Conservation (phyloP, 768 basidiomycete species). For the Amanita pallidorosea region DNA sequence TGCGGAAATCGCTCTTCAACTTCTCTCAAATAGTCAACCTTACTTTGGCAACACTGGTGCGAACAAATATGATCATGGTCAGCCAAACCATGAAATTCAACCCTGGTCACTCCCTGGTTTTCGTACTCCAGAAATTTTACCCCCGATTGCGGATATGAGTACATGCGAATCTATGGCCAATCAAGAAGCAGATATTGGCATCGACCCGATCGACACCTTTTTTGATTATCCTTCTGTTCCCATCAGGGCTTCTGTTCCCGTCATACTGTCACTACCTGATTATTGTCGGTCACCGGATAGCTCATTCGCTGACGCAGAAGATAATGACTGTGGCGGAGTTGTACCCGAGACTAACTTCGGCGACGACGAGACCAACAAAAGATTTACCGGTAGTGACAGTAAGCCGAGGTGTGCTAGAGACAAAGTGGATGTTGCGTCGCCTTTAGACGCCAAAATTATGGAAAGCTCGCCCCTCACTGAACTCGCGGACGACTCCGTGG, state of each 20-base stretch:
- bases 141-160: slow-evolving; percentile 9
- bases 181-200: slow-evolving; percentile 11
- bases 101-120: background rate
- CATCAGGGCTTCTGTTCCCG: background rate
- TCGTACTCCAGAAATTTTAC: slow-evolving; percentile 1
- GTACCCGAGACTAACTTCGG: background rate
- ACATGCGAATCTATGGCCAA: slow-evolving; percentile 10
- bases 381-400: background rate
- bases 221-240: slow-evolving; percentile 8
- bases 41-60: background rate
- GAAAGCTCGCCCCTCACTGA: background rate
- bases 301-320: slow-evolving; percentile 1
- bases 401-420: background rate
- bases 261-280: background rate
- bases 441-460: background rate
- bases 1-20: slow-evolving; percentile 9
- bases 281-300: background rate
- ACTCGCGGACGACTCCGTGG: background rate
- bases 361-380: background rate
- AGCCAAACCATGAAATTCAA: background rate
- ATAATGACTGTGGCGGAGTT: background rate
- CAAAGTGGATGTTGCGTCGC: background rate
- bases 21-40: background rate
- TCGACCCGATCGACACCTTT: slow-evolving; percentile 23
- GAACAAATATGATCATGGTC: background rate